Percentiles rank a stretch among this genome's conserved stretches.
These are phyloP conservation scores for Aspergillus baeticus DNA, from an alignment of 495 filamentous ascomycete species.

Conservation along the genomic window DNA sequence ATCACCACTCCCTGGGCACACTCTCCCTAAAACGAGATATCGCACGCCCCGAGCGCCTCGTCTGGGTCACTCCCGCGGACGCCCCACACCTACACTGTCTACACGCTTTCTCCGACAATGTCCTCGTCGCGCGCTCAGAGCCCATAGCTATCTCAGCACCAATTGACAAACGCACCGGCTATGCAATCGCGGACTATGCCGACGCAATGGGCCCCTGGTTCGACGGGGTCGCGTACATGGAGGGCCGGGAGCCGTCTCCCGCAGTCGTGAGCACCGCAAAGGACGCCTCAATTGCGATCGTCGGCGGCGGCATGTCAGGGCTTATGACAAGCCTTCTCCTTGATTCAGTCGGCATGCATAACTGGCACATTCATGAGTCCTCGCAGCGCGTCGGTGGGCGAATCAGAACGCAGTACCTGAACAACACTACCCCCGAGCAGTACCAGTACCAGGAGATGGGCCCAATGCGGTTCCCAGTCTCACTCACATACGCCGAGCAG, in stretches of 20 bases:
- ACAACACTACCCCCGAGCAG: constrained; percentile 51
- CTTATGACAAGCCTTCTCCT: constrained; percentile 56
- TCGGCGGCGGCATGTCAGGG: constrained; percentile 69
- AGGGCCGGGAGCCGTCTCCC: constrained; percentile 50
- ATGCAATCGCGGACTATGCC: constrained; percentile 34
- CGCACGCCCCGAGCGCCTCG: constrained; percentile 30
- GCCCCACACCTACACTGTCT: constrained; percentile 30
- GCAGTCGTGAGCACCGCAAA: constrained; percentile 54
- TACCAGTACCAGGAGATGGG: constrained; percentile 79
- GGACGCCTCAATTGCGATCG: constrained; percentile 49
- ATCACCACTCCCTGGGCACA: constrained; percentile 30
- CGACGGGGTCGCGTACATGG: constrained; percentile 62
- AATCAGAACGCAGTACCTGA: constrained; percentile 62
- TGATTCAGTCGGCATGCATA: constrained; percentile 51
- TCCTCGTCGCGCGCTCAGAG: constrained; percentile 23
- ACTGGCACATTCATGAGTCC: constrained; percentile 56
- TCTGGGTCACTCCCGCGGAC: constrained; percentile 33
- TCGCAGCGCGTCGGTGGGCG: constrained; percentile 53
- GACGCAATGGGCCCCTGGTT: constrained; percentile 69
- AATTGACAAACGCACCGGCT: constrained; percentile 24
- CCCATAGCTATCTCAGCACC: constrained; percentile 23
- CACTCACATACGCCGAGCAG: constrained; percentile 45
- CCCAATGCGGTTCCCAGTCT: constrained; percentile 62
- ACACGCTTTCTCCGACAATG: constrained; percentile 30
- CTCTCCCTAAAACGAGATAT: constrained; percentile 26